Evolutionary conservation across 345 rosid genomes (phyloP).

Genomic region (Camelina laxa): DNA sequence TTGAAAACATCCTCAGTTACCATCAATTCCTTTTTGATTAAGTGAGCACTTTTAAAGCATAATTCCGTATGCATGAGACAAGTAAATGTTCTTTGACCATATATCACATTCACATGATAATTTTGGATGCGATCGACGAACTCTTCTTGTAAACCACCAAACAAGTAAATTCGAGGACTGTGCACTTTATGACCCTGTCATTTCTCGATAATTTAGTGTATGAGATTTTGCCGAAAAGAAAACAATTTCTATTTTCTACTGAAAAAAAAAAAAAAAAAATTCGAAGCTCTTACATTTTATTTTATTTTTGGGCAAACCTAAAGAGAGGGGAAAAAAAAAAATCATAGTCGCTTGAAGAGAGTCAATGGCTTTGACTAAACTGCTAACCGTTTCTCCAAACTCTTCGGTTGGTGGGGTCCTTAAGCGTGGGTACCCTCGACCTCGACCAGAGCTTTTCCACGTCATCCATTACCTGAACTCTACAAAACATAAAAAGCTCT

Average conservation of each 20-base stretch:
- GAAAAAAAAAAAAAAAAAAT: neutral
- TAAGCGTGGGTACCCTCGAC: neutral
- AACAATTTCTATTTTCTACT: too few species aligned
- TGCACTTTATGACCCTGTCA: conserved; percentile 17
- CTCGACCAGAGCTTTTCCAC: conserved; percentile 1
- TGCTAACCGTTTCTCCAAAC: conserved; percentile 40
- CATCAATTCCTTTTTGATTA: neutral
- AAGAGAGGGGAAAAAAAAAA: neutral
- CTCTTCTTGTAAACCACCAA: conserved; percentile 43
- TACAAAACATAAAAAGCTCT: too few species aligned
- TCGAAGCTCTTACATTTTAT: neutral
- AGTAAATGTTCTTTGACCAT: conserved; percentile 36
- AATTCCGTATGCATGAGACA: conserved; percentile 9
- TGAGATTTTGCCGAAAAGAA: too few species aligned
- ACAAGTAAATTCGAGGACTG: conserved; percentile 40
- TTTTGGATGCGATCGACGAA: conserved; percentile 31
- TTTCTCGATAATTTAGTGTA: too few species aligned
- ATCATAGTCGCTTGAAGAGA: neutral
- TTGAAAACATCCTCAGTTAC: conserved; percentile 2
- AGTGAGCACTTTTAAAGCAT: conserved; percentile 21
- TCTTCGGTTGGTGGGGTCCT: conserved; percentile 38
- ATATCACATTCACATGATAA: conserved; percentile 38
- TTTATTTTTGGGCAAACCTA: conserved; percentile 13
- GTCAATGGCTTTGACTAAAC: conserved; percentile 40
- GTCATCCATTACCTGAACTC: conserved; percentile 24